A percentile compares a stretch with the other conserved stretches of the same genome.
Conservation (phyloP, 352 stramenopile genomes). For the Phytophthora pinifolia region DNA sequence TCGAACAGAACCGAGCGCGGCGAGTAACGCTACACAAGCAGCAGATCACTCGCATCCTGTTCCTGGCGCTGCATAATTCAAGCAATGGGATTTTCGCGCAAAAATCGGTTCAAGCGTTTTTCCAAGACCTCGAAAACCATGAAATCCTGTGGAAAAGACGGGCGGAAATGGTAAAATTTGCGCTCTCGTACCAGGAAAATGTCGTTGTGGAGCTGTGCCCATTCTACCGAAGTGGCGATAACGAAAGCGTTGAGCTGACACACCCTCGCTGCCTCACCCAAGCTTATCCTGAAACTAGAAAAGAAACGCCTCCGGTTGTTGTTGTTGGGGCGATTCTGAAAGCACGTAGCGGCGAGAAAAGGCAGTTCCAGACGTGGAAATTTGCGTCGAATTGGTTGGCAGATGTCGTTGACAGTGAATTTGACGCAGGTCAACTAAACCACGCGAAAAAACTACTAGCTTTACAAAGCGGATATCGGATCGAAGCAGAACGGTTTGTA, state of each 20-base stretch:
- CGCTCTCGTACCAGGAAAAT: conserved; percentile 19
- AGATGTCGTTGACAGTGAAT: not conserved
- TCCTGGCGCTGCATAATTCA: conserved; percentile 10
- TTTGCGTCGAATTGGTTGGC: conserved; percentile 11
- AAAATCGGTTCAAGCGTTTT: conserved; percentile 18
- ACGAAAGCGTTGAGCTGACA: conserved; percentile 14
- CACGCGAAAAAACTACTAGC: conserved; percentile 7
- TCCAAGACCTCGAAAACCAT: conserved; percentile 14
- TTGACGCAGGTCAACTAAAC: not conserved
- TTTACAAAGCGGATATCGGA: conserved; percentile 16
- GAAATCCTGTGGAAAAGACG: conserved; percentile 12
- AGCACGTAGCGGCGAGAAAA: not conserved
- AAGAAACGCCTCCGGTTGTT: not conserved
- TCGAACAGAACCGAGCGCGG: conserved; percentile 10
- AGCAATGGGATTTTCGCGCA: conserved; percentile 21
- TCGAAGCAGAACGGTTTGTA: conserved; percentile 15
- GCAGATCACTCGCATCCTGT: conserved; percentile 11
- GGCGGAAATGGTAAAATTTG: conserved; percentile 18
- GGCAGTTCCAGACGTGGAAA: conserved; percentile 23
- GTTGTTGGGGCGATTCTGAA: conserved; percentile 12
- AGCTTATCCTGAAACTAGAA: not conserved
- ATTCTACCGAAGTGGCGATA: conserved; percentile 16
- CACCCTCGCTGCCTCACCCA: not conserved
- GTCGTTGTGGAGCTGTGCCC: conserved; percentile 1
- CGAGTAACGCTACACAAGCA: conserved; percentile 20